Evolutionary conservation across 1,284 basidiomycete genomes (phyloP), one percentile per base, ranked within the genome.

Genomic region (Anthracocystis panici-leucophaei): DNA sequence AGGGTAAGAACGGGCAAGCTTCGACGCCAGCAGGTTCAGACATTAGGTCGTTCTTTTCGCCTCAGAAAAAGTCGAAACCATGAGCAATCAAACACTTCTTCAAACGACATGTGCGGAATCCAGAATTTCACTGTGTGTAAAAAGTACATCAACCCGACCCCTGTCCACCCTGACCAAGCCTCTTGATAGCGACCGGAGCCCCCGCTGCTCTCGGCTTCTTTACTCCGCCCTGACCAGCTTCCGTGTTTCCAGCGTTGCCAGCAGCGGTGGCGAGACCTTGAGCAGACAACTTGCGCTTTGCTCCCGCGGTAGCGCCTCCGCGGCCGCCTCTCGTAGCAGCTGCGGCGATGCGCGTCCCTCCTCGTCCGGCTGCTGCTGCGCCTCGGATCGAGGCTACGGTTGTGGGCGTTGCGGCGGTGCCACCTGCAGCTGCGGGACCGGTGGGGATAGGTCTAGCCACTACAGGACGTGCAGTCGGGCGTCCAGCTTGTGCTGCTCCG

Each of bases 331-430:
- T 48, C 18, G 73, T 51, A 16, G 73, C 72, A n/a, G 62, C 62
- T 18, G 54, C 14, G 12, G 67, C 73, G 57, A 67, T 67, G 7
- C 67, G 56, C 2, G 61, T n/a, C 6, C 54, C 57, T n/a, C 73
- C 67, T 38, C 73, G 16, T 14, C 69, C 70, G 2, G 60, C 63
- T 8, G 75, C 46, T 6, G 75, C 67, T 18, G 66, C 75, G 8
- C 75, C 75, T 8, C 75, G 60, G 51, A 77, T 73, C 21, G 75
- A 77, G 4, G 72, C 63, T 6, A 68, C 58, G 11, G 75, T 66
- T 0, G 65, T 62, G 2, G 70, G 53, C 10, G 48, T 27, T 8
- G 57, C 2, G 21, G 41, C 54, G 12, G 45, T 31, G 57, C 48
- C 49, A 11, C 7, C 31, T 1, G 31, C 31, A 31, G 46, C 48